A percentile compares a stretch with the other conserved stretches of the same genome.
Conservation (phyloP, 371 early-diverging fungal species). For the Polyrhizophydium stewartii region DNA sequence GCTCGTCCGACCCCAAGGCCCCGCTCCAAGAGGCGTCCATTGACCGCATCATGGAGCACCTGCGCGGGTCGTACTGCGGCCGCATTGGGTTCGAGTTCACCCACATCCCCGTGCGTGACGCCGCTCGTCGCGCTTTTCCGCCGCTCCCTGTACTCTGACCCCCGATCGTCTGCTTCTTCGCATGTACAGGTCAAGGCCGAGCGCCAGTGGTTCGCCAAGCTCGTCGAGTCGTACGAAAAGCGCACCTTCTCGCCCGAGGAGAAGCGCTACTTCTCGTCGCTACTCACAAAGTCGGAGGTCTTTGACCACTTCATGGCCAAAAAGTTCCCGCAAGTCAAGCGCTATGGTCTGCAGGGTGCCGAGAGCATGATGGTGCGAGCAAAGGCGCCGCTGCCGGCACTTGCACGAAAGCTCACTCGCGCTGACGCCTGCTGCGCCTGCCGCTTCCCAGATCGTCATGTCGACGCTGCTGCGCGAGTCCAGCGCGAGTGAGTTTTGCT, state of each 20-base stretch:
- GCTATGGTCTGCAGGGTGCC: conserved; percentile 96
- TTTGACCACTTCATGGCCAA: conserved; percentile 96
- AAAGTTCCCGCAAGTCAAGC: conserved; percentile 90
- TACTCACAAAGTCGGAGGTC: conserved; percentile 74
- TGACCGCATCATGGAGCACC: conserved; percentile 64
- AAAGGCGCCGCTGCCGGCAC: neutral
- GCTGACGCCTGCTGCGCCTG: neutral
- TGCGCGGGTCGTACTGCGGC: conserved; percentile 75
- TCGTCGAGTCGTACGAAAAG: conserved; percentile 71
- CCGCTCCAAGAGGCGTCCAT: conserved; percentile 56
- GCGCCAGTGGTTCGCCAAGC: conserved; percentile 83
- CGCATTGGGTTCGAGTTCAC: conserved; percentile 90
- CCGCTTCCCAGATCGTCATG: conserved; percentile 45
- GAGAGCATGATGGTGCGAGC: conserved; percentile 84
- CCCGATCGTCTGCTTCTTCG: neutral
- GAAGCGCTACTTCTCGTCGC: conserved; percentile 68
- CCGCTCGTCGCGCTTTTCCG: neutral
- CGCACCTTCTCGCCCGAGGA: conserved; percentile 48
- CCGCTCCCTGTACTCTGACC: neutral
- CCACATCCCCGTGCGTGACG: conserved; percentile 70
- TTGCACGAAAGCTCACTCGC: neutral
- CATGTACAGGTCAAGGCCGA: conserved; percentile 34
- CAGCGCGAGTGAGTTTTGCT: conserved; percentile 19
- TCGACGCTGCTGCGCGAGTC: conserved; percentile 69
- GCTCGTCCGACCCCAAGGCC: conserved; percentile 35